Evolutionary conservation across 257 asterid genomes (phyloP), one percentile per base, ranked within the genome.

Genomic region (Ligustrum vulgare): DNA sequence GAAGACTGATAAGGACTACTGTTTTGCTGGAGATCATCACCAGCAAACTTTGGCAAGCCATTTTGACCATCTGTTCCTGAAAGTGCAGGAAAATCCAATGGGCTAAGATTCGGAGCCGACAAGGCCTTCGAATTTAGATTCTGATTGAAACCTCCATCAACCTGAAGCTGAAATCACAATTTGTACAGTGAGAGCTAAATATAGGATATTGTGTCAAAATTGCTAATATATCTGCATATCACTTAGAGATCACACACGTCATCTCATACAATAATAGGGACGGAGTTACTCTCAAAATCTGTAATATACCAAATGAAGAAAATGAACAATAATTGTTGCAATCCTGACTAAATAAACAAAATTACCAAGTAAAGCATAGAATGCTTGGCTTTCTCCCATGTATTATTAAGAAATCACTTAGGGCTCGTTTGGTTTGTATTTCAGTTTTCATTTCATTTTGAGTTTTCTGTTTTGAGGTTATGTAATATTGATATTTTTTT

Each of bases 1-100:
- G 88, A 85, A 66, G 82, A 70, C 77, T 76, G 65, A 49, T 74
- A 83, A 12, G 82, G 82, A 69, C 70, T 79, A n/a, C 72, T 58
- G 47, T 66, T 78, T 60, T 75, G 90, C 71, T 83, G 84, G 64
- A 83, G 71, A 54, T 81, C 87, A 15, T 80, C 81, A 36, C 76
- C 80, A 65, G 72, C 16, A 74, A 78, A 83, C 31, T 79, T 81
- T 18, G 73, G 73, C 77, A 77, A 51, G 56, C 80, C 80, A 64
- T 77, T 79, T 62, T 81, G 79, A 74, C 75, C 69, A 49, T 80
- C 88, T 60, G 80, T 66, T 47, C 75, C 70, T 45, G 84, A 77
- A 23, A 91, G 97, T 47, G 98, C 97, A n/a, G 99, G 99, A 75
- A 95, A 93, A 86, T 91, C 97, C 90, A 89, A 78, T 23, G 88